Evolutionary conservation across 306 rosid species (phyloP).

Genomic region (Cucumis melo): DNA sequence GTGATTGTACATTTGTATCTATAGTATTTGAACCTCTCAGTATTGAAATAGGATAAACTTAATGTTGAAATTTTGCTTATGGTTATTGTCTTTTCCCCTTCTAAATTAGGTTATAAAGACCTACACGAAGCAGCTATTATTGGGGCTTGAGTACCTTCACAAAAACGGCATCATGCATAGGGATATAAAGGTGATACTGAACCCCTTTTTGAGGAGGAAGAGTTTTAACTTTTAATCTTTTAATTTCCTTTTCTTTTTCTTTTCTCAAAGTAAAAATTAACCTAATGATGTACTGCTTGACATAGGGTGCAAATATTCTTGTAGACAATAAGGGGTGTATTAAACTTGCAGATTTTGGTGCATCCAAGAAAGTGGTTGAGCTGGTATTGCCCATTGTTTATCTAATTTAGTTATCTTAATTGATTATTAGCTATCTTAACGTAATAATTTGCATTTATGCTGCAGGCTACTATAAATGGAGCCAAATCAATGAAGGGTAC

Average conservation of each 20-base stretch:
- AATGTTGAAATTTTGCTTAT: background rate
- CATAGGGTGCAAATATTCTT: constrained; percentile 90
- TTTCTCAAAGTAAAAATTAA: background rate
- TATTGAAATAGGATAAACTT: background rate
- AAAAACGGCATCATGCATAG: constrained; percentile 78
- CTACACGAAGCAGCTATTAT: constrained; percentile 70
- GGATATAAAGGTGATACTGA: constrained; percentile 61
- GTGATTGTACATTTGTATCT: constrained; percentile 18
- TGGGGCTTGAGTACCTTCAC: constrained; percentile 90
- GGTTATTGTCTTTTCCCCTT: background rate
- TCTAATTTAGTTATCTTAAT: constrained; percentile 6
- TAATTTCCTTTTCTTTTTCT: background rate
- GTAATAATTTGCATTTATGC: constrained; percentile 12
- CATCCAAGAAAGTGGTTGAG: constrained; percentile 93
- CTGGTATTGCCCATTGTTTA: constrained; percentile 36
- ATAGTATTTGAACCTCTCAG: background rate
- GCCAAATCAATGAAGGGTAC: constrained; percentile 97
- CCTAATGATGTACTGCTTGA: constrained; percentile 13
- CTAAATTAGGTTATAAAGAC: constrained; percentile 57
- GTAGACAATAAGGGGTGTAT: constrained; percentile 95
- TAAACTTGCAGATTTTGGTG: constrained; percentile 95
- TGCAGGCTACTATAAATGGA: constrained; percentile 78
- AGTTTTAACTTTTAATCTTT: background rate
- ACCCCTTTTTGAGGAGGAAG: constrained; percentile 1
- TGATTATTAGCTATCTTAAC: background rate